A percentile compares a stretch with the other conserved stretches of the same genome.
Conservation (phyloP, 176 grass and related monocot genomes). For the Microstegium vimineum region DNA sequence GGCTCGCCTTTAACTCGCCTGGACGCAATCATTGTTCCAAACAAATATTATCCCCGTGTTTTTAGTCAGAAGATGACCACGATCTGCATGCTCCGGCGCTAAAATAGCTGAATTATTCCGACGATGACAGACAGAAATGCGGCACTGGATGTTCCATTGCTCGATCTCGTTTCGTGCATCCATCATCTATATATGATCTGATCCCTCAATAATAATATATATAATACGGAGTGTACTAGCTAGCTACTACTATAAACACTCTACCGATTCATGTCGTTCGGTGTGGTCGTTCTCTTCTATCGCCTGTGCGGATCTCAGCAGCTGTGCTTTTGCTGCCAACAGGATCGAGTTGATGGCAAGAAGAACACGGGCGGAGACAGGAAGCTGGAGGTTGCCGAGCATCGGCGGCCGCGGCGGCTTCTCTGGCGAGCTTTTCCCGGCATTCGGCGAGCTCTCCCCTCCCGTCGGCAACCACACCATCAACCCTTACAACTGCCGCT, state of each 20-base stretch:
- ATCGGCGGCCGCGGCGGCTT: neutral
- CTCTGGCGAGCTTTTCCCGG: slow-evolving; percentile 5
- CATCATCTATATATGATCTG: too few relatives aligned
- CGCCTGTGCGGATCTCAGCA: neutral
- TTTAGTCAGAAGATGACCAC: slow-evolving; percentile 4
- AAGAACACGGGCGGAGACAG: neutral
- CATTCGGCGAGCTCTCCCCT: neutral
- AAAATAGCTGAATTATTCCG: neutral
- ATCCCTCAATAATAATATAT: neutral
- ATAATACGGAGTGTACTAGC: too few relatives aligned
- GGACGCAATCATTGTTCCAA: neutral
- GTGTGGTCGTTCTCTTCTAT: neutral
- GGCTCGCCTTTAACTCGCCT: neutral
- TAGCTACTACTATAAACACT: neutral
- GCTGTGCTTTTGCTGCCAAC: neutral
- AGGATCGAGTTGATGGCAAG: neutral
- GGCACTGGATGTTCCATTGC: neutral
- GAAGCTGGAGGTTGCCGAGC: neutral
- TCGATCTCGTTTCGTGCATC: neutral
- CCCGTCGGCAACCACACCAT: neutral
- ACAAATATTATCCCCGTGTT: slow-evolving; percentile 11
- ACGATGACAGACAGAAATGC: neutral
- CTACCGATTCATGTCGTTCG: neutral
- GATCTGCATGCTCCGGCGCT: neutral
- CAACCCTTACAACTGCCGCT: neutral